Base-by-base conservation (phyloP, 805 yeast genomes). In the Maudiozyma saulgeensis region DNA sequence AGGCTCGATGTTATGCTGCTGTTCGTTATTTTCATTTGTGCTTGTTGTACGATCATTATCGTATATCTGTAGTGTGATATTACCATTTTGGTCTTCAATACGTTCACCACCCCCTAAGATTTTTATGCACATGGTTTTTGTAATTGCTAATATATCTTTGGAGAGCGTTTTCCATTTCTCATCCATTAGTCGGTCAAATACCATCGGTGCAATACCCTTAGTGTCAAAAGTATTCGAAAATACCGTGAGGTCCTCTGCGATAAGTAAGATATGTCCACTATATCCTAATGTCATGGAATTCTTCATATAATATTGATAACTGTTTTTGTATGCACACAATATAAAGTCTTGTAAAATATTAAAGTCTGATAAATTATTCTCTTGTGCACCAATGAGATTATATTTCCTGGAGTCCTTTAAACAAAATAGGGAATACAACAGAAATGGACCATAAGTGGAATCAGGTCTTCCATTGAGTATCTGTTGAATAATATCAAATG, bases 401-500 rank as follows among this genome's bases (percentile, higher is more conserved):
- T n/a, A 39, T 28, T 49, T 45, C 7, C 41, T 42, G 1, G 66
- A 54, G 9, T 56, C 54, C 9, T 50, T 46, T n/a, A 55, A 44
- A 46, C 57, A 54, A 53, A 67, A 65, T 21, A 66, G 51, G 3
- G 68, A 59, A 46, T 59, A 68, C 28, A 81, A 84, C 52, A 81
- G 73, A 69, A 75, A 89, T 54, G 84, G 82, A 68, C 90, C 91
- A 59, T 84, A 90, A 13, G 96, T 91, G 51, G 84, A 78, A 54
- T 87, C 91, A 74, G 83, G 77, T 41, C 83, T 78, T 1, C 96
- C 98, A 66, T 88, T 89, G 64, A 93, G 78, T 18, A 93, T 81
- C 65, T 93, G 99, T 67, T 93, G 99, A 32, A 93, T 84, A 53
- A 93, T 80, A 68, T 93, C 99, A 73, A 91, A 93, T 8, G 93